These are phyloP conservation scores for Penstemon newberryi DNA, from an alignment of 257 asterid genomes.

Conservation along the genomic window DNA sequence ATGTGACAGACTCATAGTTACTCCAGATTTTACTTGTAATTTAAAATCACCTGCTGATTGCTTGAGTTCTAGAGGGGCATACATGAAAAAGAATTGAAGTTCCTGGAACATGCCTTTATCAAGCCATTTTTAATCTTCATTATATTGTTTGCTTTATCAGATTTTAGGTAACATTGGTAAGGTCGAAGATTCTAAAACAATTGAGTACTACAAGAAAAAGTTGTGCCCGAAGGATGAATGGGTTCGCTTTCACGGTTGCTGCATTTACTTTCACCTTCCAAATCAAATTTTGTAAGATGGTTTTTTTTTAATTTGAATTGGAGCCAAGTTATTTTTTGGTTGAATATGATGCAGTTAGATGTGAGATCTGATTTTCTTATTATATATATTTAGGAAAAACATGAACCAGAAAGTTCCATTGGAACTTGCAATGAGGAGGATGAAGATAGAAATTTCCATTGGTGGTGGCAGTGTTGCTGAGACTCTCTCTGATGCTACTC, in stretches of 20 bases:
- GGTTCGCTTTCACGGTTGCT: constrained; percentile 78
- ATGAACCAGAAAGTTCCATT: constrained; percentile 51
- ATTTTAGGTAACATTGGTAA: constrained; percentile 49
- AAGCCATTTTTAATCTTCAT: constrained; percentile 22
- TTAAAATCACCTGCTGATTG: constrained; percentile 18
- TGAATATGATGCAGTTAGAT: constrained; percentile 22
- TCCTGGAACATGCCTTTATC: constrained; percentile 24
- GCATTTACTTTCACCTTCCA: constrained; percentile 67
- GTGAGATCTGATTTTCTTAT: constrained; percentile 26
- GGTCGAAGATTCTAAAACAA: constrained; percentile 45
- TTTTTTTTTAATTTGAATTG: constrained; percentile 19
- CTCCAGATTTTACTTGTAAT: constrained; percentile 15
- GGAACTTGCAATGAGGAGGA: constrained; percentile 67
- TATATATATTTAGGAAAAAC: constrained; percentile 39
- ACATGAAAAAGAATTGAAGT: constrained; percentile 10
- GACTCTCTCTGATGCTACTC: constrained; percentile 68
- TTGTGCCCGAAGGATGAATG: constrained; percentile 76
- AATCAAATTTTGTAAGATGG: constrained; percentile 49
- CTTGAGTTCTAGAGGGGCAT: constrained; percentile 4
- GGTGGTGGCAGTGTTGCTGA: constrained; percentile 72
- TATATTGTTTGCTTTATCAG: constrained; percentile 41
- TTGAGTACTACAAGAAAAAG: constrained; percentile 68
- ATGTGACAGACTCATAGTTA: constrained; percentile 3
- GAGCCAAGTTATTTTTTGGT: constrained; percentile 20
- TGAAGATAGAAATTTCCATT: constrained; percentile 73